Evolutionary conservation across 1,139 yeast genomes (phyloP).

Genomic region (Saccharomyces pastorianus): DNA sequence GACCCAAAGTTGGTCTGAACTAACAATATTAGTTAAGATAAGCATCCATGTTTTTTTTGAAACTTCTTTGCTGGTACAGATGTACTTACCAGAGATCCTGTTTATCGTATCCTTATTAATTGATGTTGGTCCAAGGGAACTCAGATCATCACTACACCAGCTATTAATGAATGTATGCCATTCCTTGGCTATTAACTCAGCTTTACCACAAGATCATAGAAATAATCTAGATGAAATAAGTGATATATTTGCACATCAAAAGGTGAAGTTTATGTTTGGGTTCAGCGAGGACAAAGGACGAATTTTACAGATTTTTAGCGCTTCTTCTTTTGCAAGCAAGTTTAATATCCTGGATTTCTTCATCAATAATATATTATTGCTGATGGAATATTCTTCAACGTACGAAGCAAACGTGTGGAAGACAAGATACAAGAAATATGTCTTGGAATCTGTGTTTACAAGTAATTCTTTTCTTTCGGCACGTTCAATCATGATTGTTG

Average conservation of each 20-base stretch:
- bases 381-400: conserved; percentile 48
- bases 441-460: conserved; percentile 58
- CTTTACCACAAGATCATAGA: conserved; percentile 40
- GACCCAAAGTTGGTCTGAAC: conserved; percentile 65
- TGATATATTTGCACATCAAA: conserved; percentile 56
- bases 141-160: conserved; percentile 59
- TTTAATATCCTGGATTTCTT: conserved; percentile 54
- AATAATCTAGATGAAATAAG: conserved; percentile 45
- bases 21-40: conserved; percentile 59
- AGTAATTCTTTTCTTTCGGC: conserved; percentile 57
- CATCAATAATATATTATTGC: conserved; percentile 51
- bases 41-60: conserved; percentile 67
- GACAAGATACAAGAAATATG: conserved; percentile 61
- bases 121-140: conserved; percentile 63
- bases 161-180: conserved; percentile 64
- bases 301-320: conserved; percentile 31
- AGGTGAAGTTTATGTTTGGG: conserved; percentile 72
- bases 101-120: conserved; percentile 63
- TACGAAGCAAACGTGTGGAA: conserved; percentile 51
- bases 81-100: conserved; percentile 65
- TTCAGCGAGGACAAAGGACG: conserved; percentile 55
- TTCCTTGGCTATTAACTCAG: conserved; percentile 56
- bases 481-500: conserved; percentile 64
- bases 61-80: conserved; percentile 54
- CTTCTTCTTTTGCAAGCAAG: conserved; percentile 44